Conservation (phyloP, 495 filamentous ascomycete species). For the Neurospora discreta region DNA sequence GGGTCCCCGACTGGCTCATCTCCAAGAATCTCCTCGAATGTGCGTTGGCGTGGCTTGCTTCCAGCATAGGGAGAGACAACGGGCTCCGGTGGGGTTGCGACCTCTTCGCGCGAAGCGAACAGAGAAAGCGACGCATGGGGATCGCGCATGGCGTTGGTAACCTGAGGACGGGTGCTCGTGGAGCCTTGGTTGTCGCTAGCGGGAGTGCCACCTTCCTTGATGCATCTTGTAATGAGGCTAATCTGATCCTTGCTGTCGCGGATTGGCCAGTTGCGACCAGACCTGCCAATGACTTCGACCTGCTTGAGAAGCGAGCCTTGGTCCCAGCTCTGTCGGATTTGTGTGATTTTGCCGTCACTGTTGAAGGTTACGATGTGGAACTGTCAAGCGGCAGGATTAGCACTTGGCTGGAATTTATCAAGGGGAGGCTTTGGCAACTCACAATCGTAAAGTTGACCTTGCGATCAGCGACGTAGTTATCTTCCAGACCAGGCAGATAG, state of each 20-base stretch:
- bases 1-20: slow-evolving; percentile 30
- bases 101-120: slow-evolving; percentile 52
- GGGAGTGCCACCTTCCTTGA: slow-evolving; percentile 25
- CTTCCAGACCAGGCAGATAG: slow-evolving; percentile 82
- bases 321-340: slow-evolving; percentile 88
- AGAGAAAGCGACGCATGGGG: slow-evolving; percentile 71
- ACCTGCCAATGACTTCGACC: slow-evolving; percentile 82
- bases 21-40: slow-evolving; percentile 42
- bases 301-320: slow-evolving; percentile 87
- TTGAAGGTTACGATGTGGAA: slow-evolving; percentile 87
- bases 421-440: slow-evolving; percentile 22
- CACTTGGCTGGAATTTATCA: background rate
- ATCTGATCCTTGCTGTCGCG: slow-evolving; percentile 79
- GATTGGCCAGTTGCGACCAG: slow-evolving; percentile 87
- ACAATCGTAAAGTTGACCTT: slow-evolving; percentile 75
- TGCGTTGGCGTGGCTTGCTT: slow-evolving; percentile 32
- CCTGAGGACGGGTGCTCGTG: slow-evolving; percentile 32
- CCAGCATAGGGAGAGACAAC: slow-evolving; percentile 44
- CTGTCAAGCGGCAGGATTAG: slow-evolving; percentile 38
- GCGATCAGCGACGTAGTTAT: slow-evolving; percentile 86
- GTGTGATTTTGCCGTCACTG: slow-evolving; percentile 59
- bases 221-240: slow-evolving; percentile 50
- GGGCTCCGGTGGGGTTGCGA: slow-evolving; percentile 30
- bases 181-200: slow-evolving; percentile 12
- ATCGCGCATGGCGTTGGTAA: slow-evolving; percentile 42